Percentiles rank a stretch among this genome's conserved stretches.
Evolutionary conservation across 1,284 basidiomycete species (phyloP).

Genomic region (Fomitopsis palustris): DNA sequence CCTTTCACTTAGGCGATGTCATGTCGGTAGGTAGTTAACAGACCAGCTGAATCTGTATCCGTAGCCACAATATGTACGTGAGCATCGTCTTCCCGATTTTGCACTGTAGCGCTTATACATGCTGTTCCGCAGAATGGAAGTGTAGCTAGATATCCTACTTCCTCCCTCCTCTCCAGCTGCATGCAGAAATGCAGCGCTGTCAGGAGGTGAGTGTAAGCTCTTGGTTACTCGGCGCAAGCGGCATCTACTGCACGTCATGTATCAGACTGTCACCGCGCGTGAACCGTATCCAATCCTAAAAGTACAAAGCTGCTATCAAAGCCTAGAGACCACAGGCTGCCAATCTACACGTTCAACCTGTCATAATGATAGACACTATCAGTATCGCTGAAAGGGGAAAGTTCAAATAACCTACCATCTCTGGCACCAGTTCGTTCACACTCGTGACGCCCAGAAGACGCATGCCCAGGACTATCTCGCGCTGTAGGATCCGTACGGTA

Average conservation of each 20-base stretch:
- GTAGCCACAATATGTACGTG: background rate
- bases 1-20: background rate
- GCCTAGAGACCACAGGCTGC: slow-evolving; percentile 45
- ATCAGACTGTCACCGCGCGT: background rate
- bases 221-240: background rate
- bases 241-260: background rate
- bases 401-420: slow-evolving; percentile 54
- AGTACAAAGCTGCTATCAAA: no score
- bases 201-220: background rate
- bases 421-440: slow-evolving; percentile 70
- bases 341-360: slow-evolving; percentile 68
- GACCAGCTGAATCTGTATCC: background rate
- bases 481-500: slow-evolving; percentile 68
- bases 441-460: slow-evolving; percentile 72
- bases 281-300: background rate
- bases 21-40: background rate
- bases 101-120: background rate
- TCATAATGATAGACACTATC: background rate
- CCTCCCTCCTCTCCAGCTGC: background rate
- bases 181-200: background rate
- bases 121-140: background rate
- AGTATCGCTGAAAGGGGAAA: background rate
- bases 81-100: background rate
- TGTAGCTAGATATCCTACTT: background rate
- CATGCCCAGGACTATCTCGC: slow-evolving; percentile 84